Conservation (phyloP, 176 grass and related monocot genomes). For the Secale cereale region DNA sequence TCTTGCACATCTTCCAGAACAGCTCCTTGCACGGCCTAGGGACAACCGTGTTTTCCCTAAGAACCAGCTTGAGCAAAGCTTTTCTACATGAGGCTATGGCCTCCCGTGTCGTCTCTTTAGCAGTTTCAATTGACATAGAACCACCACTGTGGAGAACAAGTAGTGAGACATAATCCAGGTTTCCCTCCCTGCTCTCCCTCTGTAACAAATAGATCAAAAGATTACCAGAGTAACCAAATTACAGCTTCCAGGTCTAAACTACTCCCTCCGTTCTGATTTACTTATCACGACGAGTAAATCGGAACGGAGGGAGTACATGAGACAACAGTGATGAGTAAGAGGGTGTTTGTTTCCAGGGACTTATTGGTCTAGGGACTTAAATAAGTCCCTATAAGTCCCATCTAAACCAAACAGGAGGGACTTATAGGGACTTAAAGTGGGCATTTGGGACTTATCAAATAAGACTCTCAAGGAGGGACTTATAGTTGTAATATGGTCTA, state of each 20-base stretch:
- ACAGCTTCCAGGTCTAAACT: background rate
- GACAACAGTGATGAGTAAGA: background rate
- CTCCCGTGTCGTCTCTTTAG: conserved; percentile 10
- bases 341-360: too few relatives aligned
- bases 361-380: too few relatives aligned
- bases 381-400: too few relatives aligned
- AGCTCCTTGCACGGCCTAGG: conserved; percentile 78
- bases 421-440: too few relatives aligned
- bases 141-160: conserved; percentile 27
- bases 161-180: conserved; percentile 53
- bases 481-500: too few relatives aligned
- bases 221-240: background rate
- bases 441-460: too few relatives aligned
- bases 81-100: conserved; percentile 28
- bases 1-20: conserved; percentile 83
- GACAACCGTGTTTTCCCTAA: conserved; percentile 41
- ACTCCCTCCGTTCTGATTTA: too few relatives aligned
- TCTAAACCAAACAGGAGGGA: too few relatives aligned
- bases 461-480: too few relatives aligned
- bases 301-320: too few relatives aligned
- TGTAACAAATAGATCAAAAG: background rate
- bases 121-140: conserved; percentile 42
- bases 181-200: conserved; percentile 60
- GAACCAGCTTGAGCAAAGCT: conserved; percentile 50
- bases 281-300: too few relatives aligned